These are phyloP conservation scores for Corylus heterophylla DNA, from an alignment of 306 rosid genomes.

Conservation along the genomic window DNA sequence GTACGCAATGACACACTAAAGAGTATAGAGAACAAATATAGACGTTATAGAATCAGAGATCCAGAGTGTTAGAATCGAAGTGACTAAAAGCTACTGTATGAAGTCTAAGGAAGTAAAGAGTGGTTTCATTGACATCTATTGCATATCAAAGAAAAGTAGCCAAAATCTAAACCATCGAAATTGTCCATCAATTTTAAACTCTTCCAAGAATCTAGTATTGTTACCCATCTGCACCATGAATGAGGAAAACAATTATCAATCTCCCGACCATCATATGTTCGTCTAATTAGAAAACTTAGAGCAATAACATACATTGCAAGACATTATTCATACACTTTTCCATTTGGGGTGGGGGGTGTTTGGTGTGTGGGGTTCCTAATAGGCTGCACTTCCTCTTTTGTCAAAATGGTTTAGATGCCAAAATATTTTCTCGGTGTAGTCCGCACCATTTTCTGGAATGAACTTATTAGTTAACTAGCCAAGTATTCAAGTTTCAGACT, in stretches of 20 bases:
- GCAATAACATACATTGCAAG: not conserved
- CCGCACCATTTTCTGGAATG: not conserved
- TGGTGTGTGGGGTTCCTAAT: too few relatives aligned
- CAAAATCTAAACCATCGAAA: not conserved
- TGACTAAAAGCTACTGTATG: not conserved
- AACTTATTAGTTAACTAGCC: not conserved
- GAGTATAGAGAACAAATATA: not conserved
- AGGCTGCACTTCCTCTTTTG: not conserved
- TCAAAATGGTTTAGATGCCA: not conserved
- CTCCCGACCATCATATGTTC: not conserved
- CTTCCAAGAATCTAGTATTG: not conserved
- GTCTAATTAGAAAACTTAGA: not conserved
- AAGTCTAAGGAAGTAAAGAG: not conserved
- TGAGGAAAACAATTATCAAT: not conserved
- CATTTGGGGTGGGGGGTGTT: too few relatives aligned
- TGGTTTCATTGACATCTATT: not conserved
- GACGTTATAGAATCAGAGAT: not conserved
- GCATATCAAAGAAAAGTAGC: conserved; percentile 2
- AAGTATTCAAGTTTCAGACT: not conserved
- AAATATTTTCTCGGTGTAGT: too few relatives aligned
- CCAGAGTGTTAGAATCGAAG: too few relatives aligned
- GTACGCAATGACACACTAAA: conserved; percentile 1
- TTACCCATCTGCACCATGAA: too few relatives aligned
- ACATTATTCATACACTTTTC: not conserved
- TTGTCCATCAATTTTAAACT: conserved; percentile 10